Evolutionary conservation across 495 filamentous ascomycete species (phyloP).

Genomic region (Penicillium atrosanguineum): DNA sequence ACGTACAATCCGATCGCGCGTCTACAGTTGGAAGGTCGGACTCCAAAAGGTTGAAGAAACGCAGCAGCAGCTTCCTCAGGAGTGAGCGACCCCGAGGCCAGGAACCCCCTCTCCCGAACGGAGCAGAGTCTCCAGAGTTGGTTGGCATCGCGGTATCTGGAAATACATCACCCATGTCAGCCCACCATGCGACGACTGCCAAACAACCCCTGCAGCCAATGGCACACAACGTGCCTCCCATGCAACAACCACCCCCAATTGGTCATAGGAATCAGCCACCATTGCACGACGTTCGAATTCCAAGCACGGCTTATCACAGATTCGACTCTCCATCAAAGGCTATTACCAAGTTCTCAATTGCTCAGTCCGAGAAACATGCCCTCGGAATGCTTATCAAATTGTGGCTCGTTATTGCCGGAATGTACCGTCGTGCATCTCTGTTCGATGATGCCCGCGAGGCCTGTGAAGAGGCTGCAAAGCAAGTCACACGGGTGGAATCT

Average conservation of each 20-base stretch:
- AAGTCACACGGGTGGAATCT: constrained; percentile 52
- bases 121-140: constrained; percentile 24
- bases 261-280: constrained; percentile 50
- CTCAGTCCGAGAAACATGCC: constrained; percentile 53
- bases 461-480: constrained; percentile 73
- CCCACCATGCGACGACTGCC: constrained; percentile 20
- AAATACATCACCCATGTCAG: constrained; percentile 19
- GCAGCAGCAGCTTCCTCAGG: constrained; percentile 33
- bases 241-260: constrained; percentile 37
- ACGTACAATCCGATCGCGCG: constrained; percentile 17
- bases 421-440: constrained; percentile 80
- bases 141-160: constrained; percentile 45
- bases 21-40: constrained; percentile 33
- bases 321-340: constrained; percentile 44
- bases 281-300: constrained; percentile 51
- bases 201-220: constrained; percentile 47
- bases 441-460: constrained; percentile 75
- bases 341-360: constrained; percentile 35
- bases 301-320: constrained; percentile 34
- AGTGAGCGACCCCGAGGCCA: constrained; percentile 15
- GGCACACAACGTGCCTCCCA: constrained; percentile 48
- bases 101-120: constrained; percentile 18
- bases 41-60: constrained; percentile 48
- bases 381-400: constrained; percentile 67
- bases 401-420: constrained; percentile 83